Evolutionary conservation across 2,329 filamentous ascomycete genomes (phyloP), one percentile per base, ranked within the genome.

Genomic region (Fusarium acutatum): DNA sequence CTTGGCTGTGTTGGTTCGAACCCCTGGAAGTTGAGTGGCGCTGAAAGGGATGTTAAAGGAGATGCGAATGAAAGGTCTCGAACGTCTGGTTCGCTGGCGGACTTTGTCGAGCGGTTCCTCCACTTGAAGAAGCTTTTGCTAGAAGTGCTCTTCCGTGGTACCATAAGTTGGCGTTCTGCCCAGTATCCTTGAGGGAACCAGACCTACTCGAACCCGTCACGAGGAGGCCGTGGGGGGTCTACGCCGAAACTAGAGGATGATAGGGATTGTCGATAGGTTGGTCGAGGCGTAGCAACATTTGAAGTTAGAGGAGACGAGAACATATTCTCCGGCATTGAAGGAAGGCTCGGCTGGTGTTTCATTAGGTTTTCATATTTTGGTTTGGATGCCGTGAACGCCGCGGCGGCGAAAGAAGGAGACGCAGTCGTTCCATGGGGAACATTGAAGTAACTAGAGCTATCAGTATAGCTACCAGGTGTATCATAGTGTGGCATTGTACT

Each of bases 151-250:
- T 81, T 78, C 22, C 78, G 75, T 3, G 79, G 75, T 8, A 67
- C 53, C 28, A 66, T 61, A 32, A 75, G 63, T 52, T 85, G 82
- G n/a, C 89, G 83, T 79, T 90, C 89, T n/a, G 89, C 89, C 88
- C 88, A 90, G 77, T 89, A 91, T 11, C 89, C 89, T 58, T 86
- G 86, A 3, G 89, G 88, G 77, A 88, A 90, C 89, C 88, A 90
- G 30, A 90, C 89, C 89, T 88, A 91, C 81, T 91, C 89, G 75
- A 81, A 84, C 44, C 88, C 88, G 49, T 86, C 83, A 54, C 81
- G 86, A 60, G 89, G 81, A n/a, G 86, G 84, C 5, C 89, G 85
- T 30, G 88, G 89, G 6, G 88, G 88, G 63, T 90, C 88, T 34
- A 87, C 78, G 22, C 78, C 79, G 24, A 79, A 82, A 58, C 67